Conservation (phyloP, 257 asterid genomes). For the Datura wrightii region DNA sequence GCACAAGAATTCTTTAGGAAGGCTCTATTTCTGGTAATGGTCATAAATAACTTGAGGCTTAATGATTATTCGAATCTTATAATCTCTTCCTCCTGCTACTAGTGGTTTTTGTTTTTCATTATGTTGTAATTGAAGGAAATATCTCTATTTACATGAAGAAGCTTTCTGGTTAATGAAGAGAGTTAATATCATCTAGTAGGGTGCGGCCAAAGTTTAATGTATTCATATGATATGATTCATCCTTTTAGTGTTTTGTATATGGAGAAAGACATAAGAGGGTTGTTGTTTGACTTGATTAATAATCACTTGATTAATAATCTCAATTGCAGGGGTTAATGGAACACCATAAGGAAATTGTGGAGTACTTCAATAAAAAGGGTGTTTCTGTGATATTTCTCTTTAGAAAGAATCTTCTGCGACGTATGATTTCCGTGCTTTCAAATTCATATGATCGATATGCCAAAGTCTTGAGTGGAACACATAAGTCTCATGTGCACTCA, state of each 20-base stretch:
- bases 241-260: background rate
- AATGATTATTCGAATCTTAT: background rate
- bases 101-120: background rate
- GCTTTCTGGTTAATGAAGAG: background rate
- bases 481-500: constrained; percentile 83
- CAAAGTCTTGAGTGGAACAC: constrained; percentile 74
- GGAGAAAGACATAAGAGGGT: background rate
- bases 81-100: background rate
- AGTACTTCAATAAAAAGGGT: constrained; percentile 61
- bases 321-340: constrained; percentile 66
- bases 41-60: background rate
- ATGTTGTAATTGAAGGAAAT: background rate
- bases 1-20: background rate
- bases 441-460: constrained; percentile 72
- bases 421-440: constrained; percentile 73
- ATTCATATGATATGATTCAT: background rate
- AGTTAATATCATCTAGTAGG: background rate
- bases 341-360: constrained; percentile 59
- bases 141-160: background rate
- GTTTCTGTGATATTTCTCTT: constrained; percentile 69
- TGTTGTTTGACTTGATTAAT: background rate
- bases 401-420: constrained; percentile 69
- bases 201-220: background rate
- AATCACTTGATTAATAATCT: background rate
- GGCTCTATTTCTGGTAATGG: background rate